Base-by-base conservation (phyloP, 768 basidiomycete genomes). In the Mrakia frigida region DNA sequence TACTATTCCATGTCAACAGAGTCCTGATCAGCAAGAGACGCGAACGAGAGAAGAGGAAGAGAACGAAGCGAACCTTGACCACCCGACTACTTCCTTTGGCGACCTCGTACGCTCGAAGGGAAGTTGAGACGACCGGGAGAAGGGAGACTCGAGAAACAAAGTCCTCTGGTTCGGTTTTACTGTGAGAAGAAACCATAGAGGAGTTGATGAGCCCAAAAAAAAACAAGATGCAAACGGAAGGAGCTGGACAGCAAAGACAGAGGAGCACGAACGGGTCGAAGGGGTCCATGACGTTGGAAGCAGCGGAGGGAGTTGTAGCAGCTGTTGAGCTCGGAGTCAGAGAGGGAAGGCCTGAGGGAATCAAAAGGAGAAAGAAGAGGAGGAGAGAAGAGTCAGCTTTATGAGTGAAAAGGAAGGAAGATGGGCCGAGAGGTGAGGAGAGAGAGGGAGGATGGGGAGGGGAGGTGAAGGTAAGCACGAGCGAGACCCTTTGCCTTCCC, bases 51-150 rank as follows among this genome's bases (percentile, higher is more conserved):
- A n/a, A 68, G 69, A 81, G 46, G 21, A 77, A 77, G 60, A 78
- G 77, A 74, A 74, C 80, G n/a, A 37, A 72, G 81, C 86, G 72
- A 77, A 92, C 92, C 86, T 94, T 93, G 79, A 94, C 91, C 63
- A 94, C 91, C 50, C 91, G 85, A 14, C 92, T 93, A 79, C 88
- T 89, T 10, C 90, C 91, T 83, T 94, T 94, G 61, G 90, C 89
- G 28, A 92, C 89, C 81, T 93, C 92, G 79, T 93, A 93, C 0
- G 87, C 89, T 16, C 89, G 84, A 25, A 93, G 80, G 0, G 91
- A 92, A 31, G 88, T 87, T 79, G 88, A 88, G 13, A 94, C 89
- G 70, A 92, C 85, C 0, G 92, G 92, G 13, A 93, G 77, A 76
- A 86, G 87, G 2, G 91, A 87, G 79, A 93, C 87, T 60, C 92